Conservation (phyloP, 1,139 yeast species). For the Yamadazyma kanchanaburiensis region DNA sequence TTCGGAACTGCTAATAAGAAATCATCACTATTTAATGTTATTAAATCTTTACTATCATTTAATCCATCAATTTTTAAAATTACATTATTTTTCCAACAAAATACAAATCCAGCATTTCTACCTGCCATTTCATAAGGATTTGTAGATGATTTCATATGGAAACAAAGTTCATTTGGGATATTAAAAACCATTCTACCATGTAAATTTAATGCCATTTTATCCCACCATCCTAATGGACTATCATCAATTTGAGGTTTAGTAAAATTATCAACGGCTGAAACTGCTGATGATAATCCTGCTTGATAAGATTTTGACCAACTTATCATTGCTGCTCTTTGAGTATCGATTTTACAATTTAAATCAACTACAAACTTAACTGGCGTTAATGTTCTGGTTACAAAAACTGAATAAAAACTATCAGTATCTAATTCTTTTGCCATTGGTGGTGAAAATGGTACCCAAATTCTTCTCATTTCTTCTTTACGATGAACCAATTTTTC, state of each 20-base stretch:
- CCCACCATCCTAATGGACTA: constrained; percentile 81
- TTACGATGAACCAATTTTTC: constrained; percentile 33
- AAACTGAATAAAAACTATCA: constrained; percentile 39
- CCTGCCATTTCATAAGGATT: constrained; percentile 76
- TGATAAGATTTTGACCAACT: constrained; percentile 46
- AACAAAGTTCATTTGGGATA: constrained; percentile 46
- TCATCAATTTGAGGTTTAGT: constrained; percentile 78
- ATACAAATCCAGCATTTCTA: constrained; percentile 71
- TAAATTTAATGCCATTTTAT: constrained; percentile 34
- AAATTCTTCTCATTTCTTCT: constrained; percentile 43
- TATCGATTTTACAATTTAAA: constrained; percentile 28
- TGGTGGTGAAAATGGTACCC: constrained; percentile 47
- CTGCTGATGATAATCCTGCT: constrained; percentile 35
- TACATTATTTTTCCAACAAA: constrained; percentile 73
- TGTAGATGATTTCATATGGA: constrained; percentile 63
- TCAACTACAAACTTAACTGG: constrained; percentile 43
- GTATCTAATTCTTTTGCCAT: constrained; percentile 19
- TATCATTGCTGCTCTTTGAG: constrained; percentile 38
- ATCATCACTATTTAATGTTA: constrained; percentile 62
- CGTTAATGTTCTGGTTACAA: constrained; percentile 42
- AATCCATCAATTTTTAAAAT: constrained; percentile 57
- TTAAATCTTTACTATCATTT: constrained; percentile 58
- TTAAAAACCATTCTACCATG: constrained; percentile 56
- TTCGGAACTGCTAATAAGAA: constrained; percentile 68
- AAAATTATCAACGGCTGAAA: constrained; percentile 49